A percentile compares a stretch with the other conserved stretches of the same genome.
Evolutionary conservation across 805 yeast genomes (phyloP).

Genomic region (Metschnikowia proteae): DNA sequence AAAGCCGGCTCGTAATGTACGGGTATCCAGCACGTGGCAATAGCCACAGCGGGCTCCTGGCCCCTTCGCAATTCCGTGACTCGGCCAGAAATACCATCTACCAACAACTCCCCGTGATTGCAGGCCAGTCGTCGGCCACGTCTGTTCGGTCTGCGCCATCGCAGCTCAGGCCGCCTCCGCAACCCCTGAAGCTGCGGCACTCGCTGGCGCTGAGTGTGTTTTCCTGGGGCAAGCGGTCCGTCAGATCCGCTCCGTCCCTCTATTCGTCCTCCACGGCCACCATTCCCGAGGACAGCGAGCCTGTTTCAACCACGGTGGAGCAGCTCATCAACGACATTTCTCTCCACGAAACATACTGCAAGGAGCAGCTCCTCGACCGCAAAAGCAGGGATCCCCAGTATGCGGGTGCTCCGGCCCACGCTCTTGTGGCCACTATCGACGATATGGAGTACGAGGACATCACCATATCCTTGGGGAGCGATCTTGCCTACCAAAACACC

Average conservation of each 20-base stretch:
- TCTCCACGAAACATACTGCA: conserved; percentile 32
- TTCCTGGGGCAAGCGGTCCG: conserved; percentile 34
- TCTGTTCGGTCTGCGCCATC: conserved; percentile 42
- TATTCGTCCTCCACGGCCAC: conserved; percentile 42
- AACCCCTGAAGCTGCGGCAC: conserved; percentile 23
- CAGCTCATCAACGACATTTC: conserved; percentile 42
- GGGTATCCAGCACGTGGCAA: conserved; percentile 17
- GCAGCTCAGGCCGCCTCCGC: conserved; percentile 21
- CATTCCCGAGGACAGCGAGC: conserved; percentile 44
- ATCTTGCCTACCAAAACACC: conserved; percentile 32
- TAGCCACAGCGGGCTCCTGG: conserved; percentile 16
- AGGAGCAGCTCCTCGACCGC: conserved; percentile 15
- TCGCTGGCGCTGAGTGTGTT: conserved; percentile 39
- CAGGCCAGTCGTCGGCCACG: conserved; percentile 24
- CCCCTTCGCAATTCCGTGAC: conserved; percentile 41
- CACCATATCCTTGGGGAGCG: conserved; percentile 40
- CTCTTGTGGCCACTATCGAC: conserved; percentile 4
- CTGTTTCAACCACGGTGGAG: conserved; percentile 39
- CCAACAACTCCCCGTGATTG: conserved; percentile 32
- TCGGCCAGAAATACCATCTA: conserved; percentile 43
- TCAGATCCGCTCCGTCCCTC: conserved; percentile 42
- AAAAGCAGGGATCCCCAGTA: conserved; percentile 4
- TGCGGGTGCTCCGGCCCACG: conserved; percentile 1
- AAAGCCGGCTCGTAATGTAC: conserved; percentile 9
- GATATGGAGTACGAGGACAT: conserved; percentile 27